These are phyloP conservation scores for Castanea crenata DNA, from an alignment of 306 rosid species.

Conservation along the genomic window DNA sequence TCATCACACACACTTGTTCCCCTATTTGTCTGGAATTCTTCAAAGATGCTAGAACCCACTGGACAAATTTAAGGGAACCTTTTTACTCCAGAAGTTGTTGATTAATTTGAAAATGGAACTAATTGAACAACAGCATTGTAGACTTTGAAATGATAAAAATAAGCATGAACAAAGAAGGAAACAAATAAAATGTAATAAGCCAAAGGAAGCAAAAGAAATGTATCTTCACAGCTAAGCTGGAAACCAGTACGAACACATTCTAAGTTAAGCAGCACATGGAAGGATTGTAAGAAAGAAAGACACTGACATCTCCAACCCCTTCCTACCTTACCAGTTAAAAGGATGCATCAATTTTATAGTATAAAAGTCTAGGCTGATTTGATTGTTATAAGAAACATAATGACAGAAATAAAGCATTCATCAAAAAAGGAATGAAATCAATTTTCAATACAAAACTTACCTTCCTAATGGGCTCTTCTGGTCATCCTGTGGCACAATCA, in stretches of 20 bases:
- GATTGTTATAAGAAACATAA: neutral
- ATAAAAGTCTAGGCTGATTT: neutral
- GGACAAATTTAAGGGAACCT: neutral
- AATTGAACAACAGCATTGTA: neutral
- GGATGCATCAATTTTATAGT: neutral
- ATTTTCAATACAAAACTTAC: conserved; percentile 27
- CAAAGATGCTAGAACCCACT: neutral
- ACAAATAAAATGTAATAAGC: no score
- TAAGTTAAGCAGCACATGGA: neutral
- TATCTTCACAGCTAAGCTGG: neutral
- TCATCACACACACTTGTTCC: neutral
- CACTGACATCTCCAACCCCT: neutral
- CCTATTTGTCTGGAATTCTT: neutral
- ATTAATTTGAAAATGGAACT: neutral
- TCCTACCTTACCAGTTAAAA: neutral
- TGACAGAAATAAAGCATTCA: neutral
- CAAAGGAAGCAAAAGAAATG: neutral
- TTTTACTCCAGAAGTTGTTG: neutral
- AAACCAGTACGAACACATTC: neutral
- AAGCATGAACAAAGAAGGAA: neutral
- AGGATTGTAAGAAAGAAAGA: neutral
- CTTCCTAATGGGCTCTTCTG: conserved; percentile 87
- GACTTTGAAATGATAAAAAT: neutral
- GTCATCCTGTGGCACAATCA: conserved; percentile 96
- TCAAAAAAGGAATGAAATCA: neutral